Percentiles rank a stretch among this genome's conserved stretches.
These are phyloP conservation scores for Amaranthus hypochondriacus DNA, from an alignment of 148 eudicot species.

Conservation along the genomic window DNA sequence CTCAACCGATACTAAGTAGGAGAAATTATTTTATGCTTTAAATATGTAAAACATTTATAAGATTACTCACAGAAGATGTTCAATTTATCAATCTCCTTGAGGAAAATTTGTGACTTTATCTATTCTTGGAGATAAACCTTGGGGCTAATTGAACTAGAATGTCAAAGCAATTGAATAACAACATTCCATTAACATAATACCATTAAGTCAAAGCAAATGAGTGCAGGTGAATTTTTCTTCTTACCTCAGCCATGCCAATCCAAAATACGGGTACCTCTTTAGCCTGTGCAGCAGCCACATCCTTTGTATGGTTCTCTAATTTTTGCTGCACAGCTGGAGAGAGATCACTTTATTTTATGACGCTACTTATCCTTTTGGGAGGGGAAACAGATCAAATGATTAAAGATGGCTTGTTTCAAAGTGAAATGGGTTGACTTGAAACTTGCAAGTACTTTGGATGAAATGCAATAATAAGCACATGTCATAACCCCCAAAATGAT, in stretches of 20 bases:
- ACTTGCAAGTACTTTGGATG: not conserved
- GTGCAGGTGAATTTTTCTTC: not conserved
- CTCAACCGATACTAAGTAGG: no score
- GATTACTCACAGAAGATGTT: no score
- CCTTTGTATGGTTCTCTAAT: slow-evolving; percentile 69
- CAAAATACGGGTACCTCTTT: slow-evolving; percentile 68
- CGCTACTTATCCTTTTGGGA: not conserved
- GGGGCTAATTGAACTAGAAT: no score
- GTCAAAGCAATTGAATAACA: no score
- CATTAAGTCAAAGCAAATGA: not conserved
- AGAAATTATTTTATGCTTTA: no score
- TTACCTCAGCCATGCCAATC: slow-evolving; percentile 96
- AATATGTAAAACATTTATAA: no score
- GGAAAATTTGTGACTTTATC: no score
- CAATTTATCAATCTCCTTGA: no score
- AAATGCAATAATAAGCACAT: not conserved
- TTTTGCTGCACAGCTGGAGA: slow-evolving; percentile 59
- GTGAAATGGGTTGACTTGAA: not conserved
- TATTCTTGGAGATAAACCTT: no score
- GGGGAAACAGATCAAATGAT: not conserved
- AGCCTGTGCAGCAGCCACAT: slow-evolving; percentile 67
- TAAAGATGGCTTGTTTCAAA: not conserved
- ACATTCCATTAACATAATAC: no score
- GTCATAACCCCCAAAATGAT: not conserved
- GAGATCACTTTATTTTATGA: not conserved